A percentile compares a stretch with the other conserved stretches of the same genome.
These are phyloP conservation scores for Strigomonas galati DNA, from an alignment of 208 protist species.

Conservation along the genomic window DNA sequence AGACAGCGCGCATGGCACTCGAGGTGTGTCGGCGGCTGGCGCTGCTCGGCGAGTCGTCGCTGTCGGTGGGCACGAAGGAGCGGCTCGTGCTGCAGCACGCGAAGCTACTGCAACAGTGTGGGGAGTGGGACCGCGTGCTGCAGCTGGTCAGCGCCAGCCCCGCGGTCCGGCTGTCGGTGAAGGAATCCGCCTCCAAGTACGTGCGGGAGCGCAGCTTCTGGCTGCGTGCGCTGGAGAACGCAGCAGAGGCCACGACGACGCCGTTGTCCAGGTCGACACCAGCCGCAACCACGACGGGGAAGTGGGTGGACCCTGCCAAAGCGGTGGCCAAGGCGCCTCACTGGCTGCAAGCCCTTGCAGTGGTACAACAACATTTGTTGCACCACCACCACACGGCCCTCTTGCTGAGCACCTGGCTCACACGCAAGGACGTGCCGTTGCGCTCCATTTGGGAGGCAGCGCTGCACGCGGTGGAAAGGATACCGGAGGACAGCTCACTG, in stretches of 20 bases:
- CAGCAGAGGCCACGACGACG: not conserved
- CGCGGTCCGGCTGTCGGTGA: constrained; percentile 48
- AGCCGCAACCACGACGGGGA: not conserved
- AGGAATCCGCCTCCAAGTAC: constrained; percentile 27
- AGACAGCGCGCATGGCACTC: constrained; percentile 40
- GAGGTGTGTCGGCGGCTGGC: constrained; percentile 36
- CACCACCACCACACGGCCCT: too few species aligned
- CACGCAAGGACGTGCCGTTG: too few species aligned
- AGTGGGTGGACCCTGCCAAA: constrained; percentile 9
- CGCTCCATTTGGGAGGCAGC: too few species aligned
- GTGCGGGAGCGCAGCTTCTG: constrained; percentile 12
- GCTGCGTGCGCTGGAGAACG: constrained; percentile 9
- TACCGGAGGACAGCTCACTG: too few species aligned
- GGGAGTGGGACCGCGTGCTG: constrained; percentile 49
- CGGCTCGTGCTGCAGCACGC: constrained; percentile 42
- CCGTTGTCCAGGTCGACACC: not conserved
- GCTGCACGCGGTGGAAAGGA: too few species aligned
- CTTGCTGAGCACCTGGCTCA: too few species aligned
- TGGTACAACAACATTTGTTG: constrained; percentile 16
- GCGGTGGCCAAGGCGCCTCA: constrained; percentile 25
- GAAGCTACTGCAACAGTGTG: constrained; percentile 26
- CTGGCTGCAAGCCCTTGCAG: constrained; percentile 30
- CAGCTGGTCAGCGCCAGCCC: constrained; percentile 27
- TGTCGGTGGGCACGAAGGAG: constrained; percentile 37
- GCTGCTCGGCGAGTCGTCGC: constrained; percentile 21